Conservation (phyloP, 495 filamentous ascomycete genomes). For the Cudoniella acicularis region DNA sequence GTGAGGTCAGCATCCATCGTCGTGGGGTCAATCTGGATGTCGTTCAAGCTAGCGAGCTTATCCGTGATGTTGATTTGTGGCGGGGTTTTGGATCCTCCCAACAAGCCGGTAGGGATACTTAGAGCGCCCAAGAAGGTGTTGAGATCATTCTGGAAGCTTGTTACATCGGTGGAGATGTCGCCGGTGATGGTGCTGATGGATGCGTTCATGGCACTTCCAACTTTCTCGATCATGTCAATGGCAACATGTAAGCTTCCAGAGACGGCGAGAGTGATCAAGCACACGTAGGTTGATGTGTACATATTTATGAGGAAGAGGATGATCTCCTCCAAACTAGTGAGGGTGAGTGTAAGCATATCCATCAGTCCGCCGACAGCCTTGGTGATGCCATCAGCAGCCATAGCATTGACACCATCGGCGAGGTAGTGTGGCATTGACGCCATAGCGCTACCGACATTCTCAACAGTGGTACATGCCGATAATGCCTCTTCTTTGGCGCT, state of each 20-base stretch:
- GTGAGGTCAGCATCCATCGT: conserved; percentile 60
- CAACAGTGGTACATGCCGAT: conserved; percentile 85
- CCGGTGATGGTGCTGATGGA: conserved; percentile 62
- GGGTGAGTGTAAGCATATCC: conserved; percentile 66
- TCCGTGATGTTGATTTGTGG: conserved; percentile 55
- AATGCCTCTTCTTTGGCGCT: conserved; percentile 77
- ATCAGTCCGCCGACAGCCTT: conserved; percentile 73
- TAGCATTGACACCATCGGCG: conserved; percentile 78
- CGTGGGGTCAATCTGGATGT: conserved; percentile 61
- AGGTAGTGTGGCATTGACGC: conserved; percentile 97
- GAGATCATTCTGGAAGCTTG: conserved; percentile 55
- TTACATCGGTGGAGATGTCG: conserved; percentile 53
- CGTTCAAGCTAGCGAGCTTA: conserved; percentile 59
- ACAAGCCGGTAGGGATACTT: conserved; percentile 25
- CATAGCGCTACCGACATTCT: conserved; percentile 91
- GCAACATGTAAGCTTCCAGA: conserved; percentile 70
- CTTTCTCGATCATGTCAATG: conserved; percentile 63
- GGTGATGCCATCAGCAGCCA: conserved; percentile 74
- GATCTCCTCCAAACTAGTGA: conserved; percentile 82
- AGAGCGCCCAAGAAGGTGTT: conserved; percentile 51
- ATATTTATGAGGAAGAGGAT: conserved; percentile 88
- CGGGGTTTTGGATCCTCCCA: conserved; percentile 38
- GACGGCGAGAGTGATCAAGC: conserved; percentile 77
- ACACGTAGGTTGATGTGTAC: conserved; percentile 83
- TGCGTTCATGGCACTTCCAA: conserved; percentile 67